Base-by-base conservation (phyloP, 129 eudicot species). In the Helianthus tuberosus region DNA sequence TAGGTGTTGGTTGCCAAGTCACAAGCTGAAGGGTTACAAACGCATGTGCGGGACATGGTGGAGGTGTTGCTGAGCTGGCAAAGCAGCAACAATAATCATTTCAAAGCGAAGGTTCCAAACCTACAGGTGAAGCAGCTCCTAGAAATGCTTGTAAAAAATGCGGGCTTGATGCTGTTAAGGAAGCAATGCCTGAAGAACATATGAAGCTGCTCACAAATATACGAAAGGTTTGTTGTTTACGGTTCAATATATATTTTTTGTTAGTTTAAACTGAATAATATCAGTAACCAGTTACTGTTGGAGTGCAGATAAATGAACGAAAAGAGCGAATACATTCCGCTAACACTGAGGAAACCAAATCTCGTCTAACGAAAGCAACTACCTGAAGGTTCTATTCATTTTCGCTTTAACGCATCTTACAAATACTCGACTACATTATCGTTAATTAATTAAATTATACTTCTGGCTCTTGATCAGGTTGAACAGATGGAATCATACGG, bases 401-500 rank as follows among this genome's bases (percentile, higher is more conserved):
- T 71, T 32, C 1, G 29, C 68, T 20, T 54, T 53, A 66, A 27
- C 32, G 32, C 15, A 6, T 41, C 64, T 17, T 8, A 12, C 7
- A 13, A 46, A 58, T 46, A 48, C 58, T 55, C 51, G 14, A 8
- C 12, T 55, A 41, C 64, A 63, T 60, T 58, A 62, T 11, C 15
- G 27, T 47, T 54, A 11, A 11, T 66, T 60, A 46, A 48, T 47
- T 12, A 47, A 15, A 1, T 0, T 36, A 67, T 23, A 39, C 54
- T 36, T 50, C 23, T 8, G 6, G 23, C 23, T 63, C 49, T 38
- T 38, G 68, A 35, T 69, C 89, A 94, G 99, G 82, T 67, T 74
- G 67, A 94, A 97, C 87, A 87, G 87, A 83, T 94, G 99, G 99
- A 89, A 91, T 79, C 97, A 91, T 81, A 90, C 99, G 54, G 88